Evolutionary conservation across 2,329 filamentous ascomycete species (phyloP), one percentile per base, ranked within the genome.

Genomic region (Aspergillus proliferans): DNA sequence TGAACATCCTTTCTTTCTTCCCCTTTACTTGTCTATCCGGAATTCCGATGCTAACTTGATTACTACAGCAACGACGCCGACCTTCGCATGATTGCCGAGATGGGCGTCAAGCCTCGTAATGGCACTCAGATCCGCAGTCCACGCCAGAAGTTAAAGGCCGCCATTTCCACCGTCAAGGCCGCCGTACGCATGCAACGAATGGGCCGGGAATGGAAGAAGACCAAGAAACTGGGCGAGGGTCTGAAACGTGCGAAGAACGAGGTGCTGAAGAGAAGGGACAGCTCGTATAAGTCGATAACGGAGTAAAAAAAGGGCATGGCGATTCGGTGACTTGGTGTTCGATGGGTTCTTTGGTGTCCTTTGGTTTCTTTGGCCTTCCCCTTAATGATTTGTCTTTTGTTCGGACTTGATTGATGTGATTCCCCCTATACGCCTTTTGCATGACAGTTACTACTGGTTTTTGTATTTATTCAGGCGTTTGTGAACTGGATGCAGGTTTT

Each of bases 21-120:
- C 26, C 44, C 40, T 43, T 36, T 30, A 41, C 12, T 47, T 26
- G 36, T 26, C 44, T 39, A 47, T 42, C 24, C 18, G 47, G 39
- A 40, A 41, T 30, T 30, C n/a, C 15, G 22, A 41, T 48, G 58
- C 48, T 52, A 41, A 19, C 54, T 64, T 54, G 56, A 59, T 65
- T 61, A 62, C 52, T 49, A 67, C 68, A 97, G 93, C 74, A 98
- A 97, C 75, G 86, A 92, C 69, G 87, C 88, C 52, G 89, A 97
- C 67, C 83, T 97, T 51, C 82, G 84, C 46, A 86, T 96, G 64
- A 84, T 97, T 54, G 82, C 86, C 59, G 81, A 87, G 59, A 95
- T 96, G 76, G 88, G 87, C 54, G 82, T 88, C 54, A 79, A 76
- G 30, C 71, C 67, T 26, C 65, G 62, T 30, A 62, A 63, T 30